Evolutionary conservation across 164 flowering plant species (phyloP).

Genomic region (Aristolochia californica): DNA sequence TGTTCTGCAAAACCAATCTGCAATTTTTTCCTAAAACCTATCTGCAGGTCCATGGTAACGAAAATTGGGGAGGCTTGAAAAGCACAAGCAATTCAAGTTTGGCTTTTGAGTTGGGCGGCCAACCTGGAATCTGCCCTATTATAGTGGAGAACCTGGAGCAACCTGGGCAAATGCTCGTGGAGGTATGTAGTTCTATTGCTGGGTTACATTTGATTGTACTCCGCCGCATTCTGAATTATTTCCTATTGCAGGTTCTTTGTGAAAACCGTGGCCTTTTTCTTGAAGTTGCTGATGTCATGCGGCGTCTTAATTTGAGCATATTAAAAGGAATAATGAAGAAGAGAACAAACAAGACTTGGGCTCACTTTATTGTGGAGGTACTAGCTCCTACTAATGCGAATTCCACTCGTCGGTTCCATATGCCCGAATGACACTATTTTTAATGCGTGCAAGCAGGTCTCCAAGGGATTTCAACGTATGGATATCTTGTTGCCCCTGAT

Average conservation of each 20-base stretch:
- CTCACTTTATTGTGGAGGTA: conserved; percentile 78
- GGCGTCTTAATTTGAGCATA: conserved; percentile 45
- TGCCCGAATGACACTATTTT: background rate
- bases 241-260: conserved; percentile 53
- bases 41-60: background rate
- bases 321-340: conserved; percentile 56
- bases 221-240: background rate
- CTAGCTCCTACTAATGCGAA: no score
- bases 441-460: conserved; percentile 25
- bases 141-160: conserved; percentile 22
- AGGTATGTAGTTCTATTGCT: conserved; percentile 8
- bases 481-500: conserved; percentile 78
- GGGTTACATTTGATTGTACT: background rate
- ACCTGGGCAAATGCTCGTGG: conserved; percentile 27
- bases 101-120: conserved; percentile 18
- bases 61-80: no score
- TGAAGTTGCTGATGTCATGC: conserved; percentile 73
- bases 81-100: conserved; percentile 19
- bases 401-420: no score
- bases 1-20: no score
- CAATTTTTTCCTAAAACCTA: no score
- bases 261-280: conserved; percentile 52
- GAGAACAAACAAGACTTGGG: conserved; percentile 40
- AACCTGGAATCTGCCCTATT: conserved; percentile 13
- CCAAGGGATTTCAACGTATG: conserved; percentile 56